These are phyloP conservation scores for Vitis vinifera DNA, from an alignment of 164 flowering plant species.

Conservation along the genomic window DNA sequence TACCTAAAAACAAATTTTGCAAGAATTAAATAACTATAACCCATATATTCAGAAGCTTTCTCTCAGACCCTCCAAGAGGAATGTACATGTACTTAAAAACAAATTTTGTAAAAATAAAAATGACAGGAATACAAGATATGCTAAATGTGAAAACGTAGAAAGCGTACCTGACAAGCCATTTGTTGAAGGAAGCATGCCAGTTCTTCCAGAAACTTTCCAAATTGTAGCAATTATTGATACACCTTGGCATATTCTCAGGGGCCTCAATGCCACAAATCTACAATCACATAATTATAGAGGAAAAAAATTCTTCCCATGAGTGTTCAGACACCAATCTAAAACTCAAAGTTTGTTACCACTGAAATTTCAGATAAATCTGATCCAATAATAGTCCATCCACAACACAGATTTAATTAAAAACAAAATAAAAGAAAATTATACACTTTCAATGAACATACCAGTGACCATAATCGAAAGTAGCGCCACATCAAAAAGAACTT, in stretches of 20 bases:
- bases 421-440: not conserved
- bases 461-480: constrained; percentile 90
- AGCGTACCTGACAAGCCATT: constrained; percentile 91
- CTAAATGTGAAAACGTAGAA: not conserved
- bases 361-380: not conserved
- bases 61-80: constrained; percentile 90
- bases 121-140: not conserved
- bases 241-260: constrained; percentile 95
- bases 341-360: not conserved
- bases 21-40: not conserved
- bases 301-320: not conserved
- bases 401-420: not conserved
- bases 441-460: constrained; percentile 49
- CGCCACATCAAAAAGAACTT: constrained; percentile 95
- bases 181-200: constrained; percentile 99
- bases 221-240: constrained; percentile 89
- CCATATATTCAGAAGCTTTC: constrained; percentile 56
- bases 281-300: constrained; percentile 12
- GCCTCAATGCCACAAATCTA: constrained; percentile 82
- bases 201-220: constrained; percentile 96
- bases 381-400: not conserved
- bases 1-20: constrained; percentile 48
- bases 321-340: constrained; percentile 8
- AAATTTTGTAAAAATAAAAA: not conserved
- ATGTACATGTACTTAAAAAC: constrained; percentile 79